Evolutionary conservation across 495 filamentous ascomycete genomes (phyloP).

Genomic region (Neurospora sp.): DNA sequence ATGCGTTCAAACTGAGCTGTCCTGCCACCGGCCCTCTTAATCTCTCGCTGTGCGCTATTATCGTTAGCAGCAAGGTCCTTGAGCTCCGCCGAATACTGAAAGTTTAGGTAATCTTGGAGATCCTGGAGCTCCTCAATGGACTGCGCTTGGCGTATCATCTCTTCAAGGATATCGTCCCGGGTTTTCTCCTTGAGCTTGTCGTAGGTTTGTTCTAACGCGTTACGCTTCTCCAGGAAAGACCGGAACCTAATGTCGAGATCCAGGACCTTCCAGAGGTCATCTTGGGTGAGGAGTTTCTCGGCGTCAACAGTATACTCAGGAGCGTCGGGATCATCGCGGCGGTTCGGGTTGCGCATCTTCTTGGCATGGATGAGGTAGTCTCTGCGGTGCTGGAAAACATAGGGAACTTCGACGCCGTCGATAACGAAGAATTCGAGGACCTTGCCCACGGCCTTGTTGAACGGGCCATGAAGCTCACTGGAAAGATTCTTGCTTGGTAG

Average conservation of each 20-base stretch:
- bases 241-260: slow-evolving; percentile 92
- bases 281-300: slow-evolving; percentile 83
- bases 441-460: slow-evolving; percentile 78
- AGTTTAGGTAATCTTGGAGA: slow-evolving; percentile 91
- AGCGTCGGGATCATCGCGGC: slow-evolving; percentile 45
- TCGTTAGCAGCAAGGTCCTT: slow-evolving; percentile 62
- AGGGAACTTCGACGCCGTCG: slow-evolving; percentile 89
- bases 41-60: slow-evolving; percentile 32
- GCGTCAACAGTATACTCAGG: slow-evolving; percentile 65
- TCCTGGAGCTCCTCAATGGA: slow-evolving; percentile 94
- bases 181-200: slow-evolving; percentile 54
- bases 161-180: slow-evolving; percentile 60
- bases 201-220: slow-evolving; percentile 65
- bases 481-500: slow-evolving; percentile 70
- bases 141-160: slow-evolving; percentile 61
- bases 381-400: slow-evolving; percentile 95
- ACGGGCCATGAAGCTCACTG: slow-evolving; percentile 62
- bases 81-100: slow-evolving; percentile 76
- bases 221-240: slow-evolving; percentile 80
- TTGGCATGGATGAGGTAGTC: slow-evolving; percentile 93
- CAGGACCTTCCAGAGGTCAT: slow-evolving; percentile 88
- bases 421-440: slow-evolving; percentile 92
- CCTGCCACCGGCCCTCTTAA: slow-evolving; percentile 68
- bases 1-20: slow-evolving; percentile 72
- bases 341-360: slow-evolving; percentile 54